Conservation (phyloP, 495 filamentous ascomycete genomes). For the Daldinia caldariorum region DNA sequence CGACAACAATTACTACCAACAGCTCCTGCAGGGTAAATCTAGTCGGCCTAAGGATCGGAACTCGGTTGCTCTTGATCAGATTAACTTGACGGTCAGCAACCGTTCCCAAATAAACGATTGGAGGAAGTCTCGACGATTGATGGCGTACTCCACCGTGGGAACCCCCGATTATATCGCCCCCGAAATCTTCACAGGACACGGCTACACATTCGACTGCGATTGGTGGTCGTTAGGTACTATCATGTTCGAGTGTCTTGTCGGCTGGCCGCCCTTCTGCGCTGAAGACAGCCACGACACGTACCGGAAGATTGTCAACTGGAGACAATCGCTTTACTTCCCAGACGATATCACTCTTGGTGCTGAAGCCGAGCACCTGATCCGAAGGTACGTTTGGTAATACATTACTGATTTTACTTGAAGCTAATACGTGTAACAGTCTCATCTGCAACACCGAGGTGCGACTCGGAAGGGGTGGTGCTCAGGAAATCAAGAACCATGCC, state of each 20-base stretch:
- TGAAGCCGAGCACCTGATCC: slow-evolving; percentile 87
- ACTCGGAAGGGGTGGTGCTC: slow-evolving; percentile 81
- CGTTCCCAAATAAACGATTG: slow-evolving; percentile 97
- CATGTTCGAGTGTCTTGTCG: slow-evolving; percentile 99
- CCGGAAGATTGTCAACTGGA: slow-evolving; percentile 99
- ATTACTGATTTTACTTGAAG: slow-evolving; percentile 2
- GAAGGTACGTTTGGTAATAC: slow-evolving; percentile 65
- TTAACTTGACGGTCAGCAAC: slow-evolving; percentile 97
- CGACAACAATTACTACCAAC: slow-evolving; percentile 97
- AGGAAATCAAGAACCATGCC: slow-evolving; percentile 89
- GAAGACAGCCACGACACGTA: slow-evolving; percentile 98
- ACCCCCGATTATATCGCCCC: slow-evolving; percentile 99
- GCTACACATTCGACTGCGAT: slow-evolving; percentile 95
- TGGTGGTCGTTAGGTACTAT: slow-evolving; percentile 99
- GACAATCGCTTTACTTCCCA: slow-evolving; percentile 93
- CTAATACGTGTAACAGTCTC: slow-evolving; percentile 70
- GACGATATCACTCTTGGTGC: slow-evolving; percentile 88
- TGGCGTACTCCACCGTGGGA: slow-evolving; percentile 98
- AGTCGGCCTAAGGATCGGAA: slow-evolving; percentile 81
- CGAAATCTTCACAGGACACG: slow-evolving; percentile 96
- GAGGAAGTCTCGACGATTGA: slow-evolving; percentile 91
- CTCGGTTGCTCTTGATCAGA: slow-evolving; percentile 95
- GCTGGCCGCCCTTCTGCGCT: slow-evolving; percentile 99
- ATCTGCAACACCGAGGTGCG: slow-evolving; percentile 92
- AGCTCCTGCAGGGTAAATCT: slow-evolving; percentile 85